phyloP scores from a whole-genome alignment of 1,139 yeast genomes.

The Blastobotrys malaysiensis region DNA sequence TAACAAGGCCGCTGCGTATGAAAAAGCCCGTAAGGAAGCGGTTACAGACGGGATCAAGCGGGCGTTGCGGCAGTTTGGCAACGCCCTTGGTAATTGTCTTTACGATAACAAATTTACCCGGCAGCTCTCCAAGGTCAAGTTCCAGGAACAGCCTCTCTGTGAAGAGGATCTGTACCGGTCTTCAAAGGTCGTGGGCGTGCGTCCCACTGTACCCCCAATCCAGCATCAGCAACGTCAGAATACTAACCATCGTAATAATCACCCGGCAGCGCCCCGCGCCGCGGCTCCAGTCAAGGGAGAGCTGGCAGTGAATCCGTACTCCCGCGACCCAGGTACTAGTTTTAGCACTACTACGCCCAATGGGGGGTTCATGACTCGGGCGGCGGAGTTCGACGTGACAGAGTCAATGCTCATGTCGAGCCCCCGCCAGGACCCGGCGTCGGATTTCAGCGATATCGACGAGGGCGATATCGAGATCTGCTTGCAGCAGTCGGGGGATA shows the following conservation, averaged over 20 bases:
- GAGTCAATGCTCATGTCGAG: background rate
- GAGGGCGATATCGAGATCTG: constrained; percentile 4
- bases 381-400: background rate
- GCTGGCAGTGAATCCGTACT: background rate
- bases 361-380: background rate
- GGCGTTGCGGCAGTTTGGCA: constrained; percentile 71
- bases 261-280: background rate
- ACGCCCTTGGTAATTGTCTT: constrained; percentile 69
- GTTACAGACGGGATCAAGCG: constrained; percentile 73
- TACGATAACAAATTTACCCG: constrained; percentile 55
- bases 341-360: constrained; percentile 6
- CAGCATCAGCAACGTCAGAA: background rate
- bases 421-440: constrained; percentile 3
- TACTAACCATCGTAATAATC: constrained; percentile 1
- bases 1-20: constrained; percentile 61
- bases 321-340: background rate
- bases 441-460: constrained; percentile 5
- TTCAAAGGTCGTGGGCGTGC: background rate
- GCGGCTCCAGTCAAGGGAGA: background rate
- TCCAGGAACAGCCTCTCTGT: constrained; percentile 12
- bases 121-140: constrained; percentile 45
- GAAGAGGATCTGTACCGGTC: constrained; percentile 8
- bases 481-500: background rate
- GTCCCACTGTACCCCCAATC: background rate
- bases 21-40: constrained; percentile 72